Evolutionary conservation across 257 asterid genomes (phyloP), one percentile per base, ranked within the genome.

Genomic region (Paulownia fortunei): DNA sequence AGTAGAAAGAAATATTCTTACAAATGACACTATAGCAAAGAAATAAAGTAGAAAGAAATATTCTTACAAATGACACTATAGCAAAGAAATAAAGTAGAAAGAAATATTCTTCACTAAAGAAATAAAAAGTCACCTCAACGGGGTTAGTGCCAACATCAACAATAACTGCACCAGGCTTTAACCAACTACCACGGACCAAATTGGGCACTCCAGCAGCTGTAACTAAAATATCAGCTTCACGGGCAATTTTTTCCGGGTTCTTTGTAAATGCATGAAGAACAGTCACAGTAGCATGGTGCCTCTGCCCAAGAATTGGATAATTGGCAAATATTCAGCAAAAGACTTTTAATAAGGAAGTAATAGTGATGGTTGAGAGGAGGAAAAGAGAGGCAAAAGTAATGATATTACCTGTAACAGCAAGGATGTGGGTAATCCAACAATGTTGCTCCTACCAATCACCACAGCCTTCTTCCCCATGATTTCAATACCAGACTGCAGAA

Each of bases 271-370:
- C 88, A 76, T 92, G 92, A 67, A 92, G 81, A 76, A 84, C 78
- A 69, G 90, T 94, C 80, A 94, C 97, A 6, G 97, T 92, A 19
- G 99, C 99, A 81, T 91, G 95, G 84, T 90, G 93, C 85, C 99
- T 90, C 98, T 91, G 85, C 79, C 74, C 86, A 85, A 72, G 60
- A 76, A 75, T 36, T 19, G 36, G n/a, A n/a, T n/a, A n/a, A n/a
- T n/a, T n/a, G n/a, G n/a, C n/a, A n/a, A 36, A 42, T 9, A 37
- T 77, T 76, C 65, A 71, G 73, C 74, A 59, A 58, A 47, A 36
- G 59, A 58, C 36, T 73, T 49, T 21, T 15, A 67, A 44, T 41
- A 42, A 63, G 37, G 23, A 82, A 37, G 55, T 42, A 70, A 64
- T 73, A 26, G 23, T 30, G 34, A 39, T 32, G n/a, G 19, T 4